A percentile compares a stretch with the other conserved stretches of the same genome.
phyloP scores from a whole-genome alignment of 1,284 basidiomycete species.

The Cronartium ribicola region DNA sequence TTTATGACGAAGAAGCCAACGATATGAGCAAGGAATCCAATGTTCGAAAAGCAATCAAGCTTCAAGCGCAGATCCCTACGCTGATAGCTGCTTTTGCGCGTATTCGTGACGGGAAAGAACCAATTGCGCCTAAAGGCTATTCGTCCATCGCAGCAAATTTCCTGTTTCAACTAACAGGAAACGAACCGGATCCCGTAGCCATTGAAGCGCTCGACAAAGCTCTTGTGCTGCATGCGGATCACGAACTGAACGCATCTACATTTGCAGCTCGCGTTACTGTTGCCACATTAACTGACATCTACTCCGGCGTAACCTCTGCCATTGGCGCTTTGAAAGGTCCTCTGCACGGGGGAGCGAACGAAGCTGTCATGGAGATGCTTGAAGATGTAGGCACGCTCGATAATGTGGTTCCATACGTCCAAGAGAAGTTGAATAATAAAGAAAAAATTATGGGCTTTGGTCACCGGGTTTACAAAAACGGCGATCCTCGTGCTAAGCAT shows the following conservation, averaged over 20 bases:
- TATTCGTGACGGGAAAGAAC: too few species aligned
- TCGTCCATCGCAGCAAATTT: too few species aligned
- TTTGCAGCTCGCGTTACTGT: slow-evolving; percentile 78
- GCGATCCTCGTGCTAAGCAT: slow-evolving; percentile 79
- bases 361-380: slow-evolving; percentile 67
- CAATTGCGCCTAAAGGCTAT: too few species aligned
- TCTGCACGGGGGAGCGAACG: slow-evolving; percentile 60
- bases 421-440: slow-evolving; percentile 75
- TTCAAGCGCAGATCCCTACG: too few species aligned
- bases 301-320: slow-evolving; percentile 74
- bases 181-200: slow-evolving; percentile 75
- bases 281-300: slow-evolving; percentile 81
- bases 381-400: slow-evolving; percentile 70
- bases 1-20: too few species aligned
- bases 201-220: slow-evolving; percentile 77
- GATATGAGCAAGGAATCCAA: too few species aligned
- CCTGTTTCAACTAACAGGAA: too few species aligned
- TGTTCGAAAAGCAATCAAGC: too few species aligned
- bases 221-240: slow-evolving; percentile 78
- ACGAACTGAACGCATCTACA: slow-evolving; percentile 72
- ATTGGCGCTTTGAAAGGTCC: slow-evolving; percentile 66
- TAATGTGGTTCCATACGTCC: slow-evolving; percentile 76
- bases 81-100: too few species aligned
- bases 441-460: slow-evolving; percentile 81
- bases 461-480: slow-evolving; percentile 59